Evolutionary conservation across 768 basidiomycete species (phyloP).

Genomic region (Clavulina sp.): DNA sequence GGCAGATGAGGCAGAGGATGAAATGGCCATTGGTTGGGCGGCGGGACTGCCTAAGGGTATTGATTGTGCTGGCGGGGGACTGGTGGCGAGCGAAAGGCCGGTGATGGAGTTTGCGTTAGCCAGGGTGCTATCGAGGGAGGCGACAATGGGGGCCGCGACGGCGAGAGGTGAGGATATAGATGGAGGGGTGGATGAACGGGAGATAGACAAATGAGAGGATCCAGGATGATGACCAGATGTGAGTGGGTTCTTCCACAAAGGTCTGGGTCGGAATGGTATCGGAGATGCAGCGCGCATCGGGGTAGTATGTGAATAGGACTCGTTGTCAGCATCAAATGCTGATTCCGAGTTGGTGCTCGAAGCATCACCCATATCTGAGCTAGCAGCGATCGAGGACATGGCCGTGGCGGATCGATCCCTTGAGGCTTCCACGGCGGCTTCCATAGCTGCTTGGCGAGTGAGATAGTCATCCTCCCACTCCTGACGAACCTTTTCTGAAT

Average conservation of each 20-base stretch:
- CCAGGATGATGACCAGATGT: background rate
- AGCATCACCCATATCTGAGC: conserved; percentile 25
- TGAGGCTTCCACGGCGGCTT: conserved; percentile 15
- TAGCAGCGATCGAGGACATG: conserved; percentile 1
- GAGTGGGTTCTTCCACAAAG: background rate
- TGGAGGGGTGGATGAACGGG: conserved; percentile 67
- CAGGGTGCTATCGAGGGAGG: conserved; percentile 23
- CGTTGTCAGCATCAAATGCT: conserved; percentile 28
- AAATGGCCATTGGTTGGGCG: background rate
- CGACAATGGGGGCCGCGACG: conserved; percentile 67
- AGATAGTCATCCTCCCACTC: conserved; percentile 69
- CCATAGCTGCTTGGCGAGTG: conserved; percentile 22
- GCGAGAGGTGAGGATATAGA: conserved; percentile 79
- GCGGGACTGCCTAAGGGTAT: too few relatives aligned
- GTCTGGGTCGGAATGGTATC: background rate
- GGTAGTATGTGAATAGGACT: conserved; percentile 32
- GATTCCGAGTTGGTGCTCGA: conserved; percentile 53
- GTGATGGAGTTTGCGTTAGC: conserved; percentile 3
- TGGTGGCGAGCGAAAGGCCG: conserved; percentile 31
- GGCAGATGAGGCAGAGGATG: conserved; percentile 4
- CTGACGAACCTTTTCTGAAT: conserved; percentile 90
- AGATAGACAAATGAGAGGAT: conserved; percentile 5
- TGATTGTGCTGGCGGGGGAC: too few relatives aligned
- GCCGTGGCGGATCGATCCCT: conserved; percentile 17
- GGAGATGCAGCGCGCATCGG: conserved; percentile 45